phyloP scores from a whole-genome alignment of 768 basidiomycete genomes.

The Inosperma sp. region DNA sequence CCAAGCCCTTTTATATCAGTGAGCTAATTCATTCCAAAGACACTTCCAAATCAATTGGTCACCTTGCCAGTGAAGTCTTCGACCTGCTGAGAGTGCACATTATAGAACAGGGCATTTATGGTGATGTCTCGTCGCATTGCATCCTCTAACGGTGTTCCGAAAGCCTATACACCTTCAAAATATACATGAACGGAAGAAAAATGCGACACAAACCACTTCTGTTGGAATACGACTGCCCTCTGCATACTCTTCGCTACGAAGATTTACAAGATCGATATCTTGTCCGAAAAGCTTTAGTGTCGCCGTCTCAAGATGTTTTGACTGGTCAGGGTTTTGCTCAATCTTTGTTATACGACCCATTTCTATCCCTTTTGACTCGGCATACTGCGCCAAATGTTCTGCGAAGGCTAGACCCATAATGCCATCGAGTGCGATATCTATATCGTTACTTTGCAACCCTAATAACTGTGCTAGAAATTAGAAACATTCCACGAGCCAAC shows the following conservation, averaged over 20 bases:
- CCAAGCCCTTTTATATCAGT: slow-evolving; percentile 56
- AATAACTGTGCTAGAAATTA: slow-evolving; percentile 69
- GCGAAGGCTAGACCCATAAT: slow-evolving; percentile 93
- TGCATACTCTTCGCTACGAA: slow-evolving; percentile 90
- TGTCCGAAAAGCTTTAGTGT: slow-evolving; percentile 73
- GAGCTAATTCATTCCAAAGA: slow-evolving; percentile 6
- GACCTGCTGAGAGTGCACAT: slow-evolving; percentile 77
- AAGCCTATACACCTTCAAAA: slow-evolving; percentile 47
- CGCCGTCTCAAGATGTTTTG: slow-evolving; percentile 96
- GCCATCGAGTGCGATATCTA: slow-evolving; percentile 85
- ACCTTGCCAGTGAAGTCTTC: slow-evolving; percentile 88
- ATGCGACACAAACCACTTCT: slow-evolving; percentile 55
- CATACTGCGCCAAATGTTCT: slow-evolving; percentile 64
- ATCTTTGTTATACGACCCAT: slow-evolving; percentile 72
- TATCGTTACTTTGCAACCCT: slow-evolving; percentile 77
- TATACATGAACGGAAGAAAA: not conserved
- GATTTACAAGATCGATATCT: slow-evolving; percentile 90
- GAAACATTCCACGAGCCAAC: too few relatives aligned
- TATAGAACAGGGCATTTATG: slow-evolving; percentile 95
- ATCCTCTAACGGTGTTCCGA: slow-evolving; percentile 90
- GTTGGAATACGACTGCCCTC: slow-evolving; percentile 85
- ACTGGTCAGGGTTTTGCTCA: slow-evolving; percentile 92
- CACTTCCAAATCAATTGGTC: slow-evolving; percentile 5
- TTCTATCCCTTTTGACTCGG: slow-evolving; percentile 44
- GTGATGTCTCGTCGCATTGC: slow-evolving; percentile 88